Conservation (phyloP, 306 rosid species). For the Trifolium subterraneum region DNA sequence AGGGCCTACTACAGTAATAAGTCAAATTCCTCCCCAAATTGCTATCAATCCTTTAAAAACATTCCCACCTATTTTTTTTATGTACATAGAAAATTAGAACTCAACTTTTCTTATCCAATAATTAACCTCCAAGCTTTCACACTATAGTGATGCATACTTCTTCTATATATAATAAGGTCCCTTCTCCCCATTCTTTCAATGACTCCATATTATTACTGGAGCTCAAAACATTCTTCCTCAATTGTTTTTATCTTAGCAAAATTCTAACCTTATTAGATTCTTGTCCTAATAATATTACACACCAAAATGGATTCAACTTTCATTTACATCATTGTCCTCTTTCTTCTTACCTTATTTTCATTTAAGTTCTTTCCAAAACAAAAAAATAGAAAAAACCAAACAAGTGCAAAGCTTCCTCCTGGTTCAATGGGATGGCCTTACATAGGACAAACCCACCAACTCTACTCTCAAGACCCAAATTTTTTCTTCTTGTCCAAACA, state of each 20-base stretch:
- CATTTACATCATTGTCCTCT: slow-evolving; percentile 44
- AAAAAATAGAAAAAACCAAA: slow-evolving; percentile 36
- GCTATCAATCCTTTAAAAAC: not conserved
- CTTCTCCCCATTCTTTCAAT: slow-evolving; percentile 17
- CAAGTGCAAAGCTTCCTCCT: slow-evolving; percentile 72
- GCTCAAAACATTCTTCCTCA: slow-evolving; percentile 36
- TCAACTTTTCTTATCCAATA: not conserved
- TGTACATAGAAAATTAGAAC: not conserved
- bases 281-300: not conserved
- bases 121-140: not conserved
- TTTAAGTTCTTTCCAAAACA: slow-evolving; percentile 34
- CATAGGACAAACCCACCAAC: slow-evolving; percentile 84
- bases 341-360: slow-evolving; percentile 44
- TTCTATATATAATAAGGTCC: slow-evolving; percentile 49
- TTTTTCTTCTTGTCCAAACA: slow-evolving; percentile 72
- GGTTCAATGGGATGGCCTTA: slow-evolving; percentile 98
- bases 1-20: no score
- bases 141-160: not conserved
- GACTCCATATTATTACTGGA: slow-evolving; percentile 18
- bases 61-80: not conserved
- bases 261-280: slow-evolving; percentile 39
- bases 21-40: not conserved
- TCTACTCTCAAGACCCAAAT: slow-evolving; percentile 79
- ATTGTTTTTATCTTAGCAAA: not conserved
- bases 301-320: slow-evolving; percentile 54